Percentiles rank a stretch among this genome's conserved stretches.
Conservation (phyloP, 2,329 filamentous ascomycete genomes). For the Neoscytalidium dimidiatum region DNA sequence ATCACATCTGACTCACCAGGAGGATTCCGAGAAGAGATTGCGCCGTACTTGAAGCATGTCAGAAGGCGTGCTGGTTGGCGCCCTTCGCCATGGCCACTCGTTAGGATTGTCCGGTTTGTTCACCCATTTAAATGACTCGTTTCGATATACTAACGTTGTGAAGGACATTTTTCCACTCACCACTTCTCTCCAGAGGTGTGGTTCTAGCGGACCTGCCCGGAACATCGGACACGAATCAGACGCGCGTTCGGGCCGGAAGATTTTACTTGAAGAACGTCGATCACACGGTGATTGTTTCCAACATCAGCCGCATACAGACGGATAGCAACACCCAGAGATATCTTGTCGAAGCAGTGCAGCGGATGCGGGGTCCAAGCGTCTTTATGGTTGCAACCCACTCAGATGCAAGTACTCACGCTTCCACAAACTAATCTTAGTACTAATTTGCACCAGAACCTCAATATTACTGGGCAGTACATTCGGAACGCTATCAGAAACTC, state of each 20-base stretch:
- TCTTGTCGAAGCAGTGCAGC: conserved; percentile 22
- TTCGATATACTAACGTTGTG: neutral
- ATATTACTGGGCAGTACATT: no score
- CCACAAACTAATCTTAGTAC: neutral
- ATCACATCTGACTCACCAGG: neutral
- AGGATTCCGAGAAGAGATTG: neutral
- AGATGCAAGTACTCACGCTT: conserved; percentile 24
- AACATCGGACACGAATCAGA: conserved; percentile 24
- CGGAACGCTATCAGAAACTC: no score
- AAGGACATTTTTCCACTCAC: conserved; percentile 19
- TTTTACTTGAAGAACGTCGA: conserved; percentile 25
- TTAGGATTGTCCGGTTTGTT: conserved; percentile 23
- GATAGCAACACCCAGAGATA: conserved; percentile 21
- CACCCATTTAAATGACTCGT: neutral
- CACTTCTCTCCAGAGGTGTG: no score
- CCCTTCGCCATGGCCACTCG: conserved; percentile 28
- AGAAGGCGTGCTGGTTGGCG: no score
- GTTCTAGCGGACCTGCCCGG: no score
- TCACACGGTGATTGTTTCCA: conserved; percentile 26
- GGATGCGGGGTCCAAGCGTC: conserved; percentile 25
- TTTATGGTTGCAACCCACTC: conserved; percentile 27
- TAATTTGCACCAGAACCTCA: no score
- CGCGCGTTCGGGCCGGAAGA: conserved; percentile 21
- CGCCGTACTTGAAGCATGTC: neutral
- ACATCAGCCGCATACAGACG: conserved; percentile 24